Evolutionary conservation across 352 stramenopile genomes (phyloP), one percentile per base, ranked within the genome.

Genomic region (Phytopythium helicoides): DNA sequence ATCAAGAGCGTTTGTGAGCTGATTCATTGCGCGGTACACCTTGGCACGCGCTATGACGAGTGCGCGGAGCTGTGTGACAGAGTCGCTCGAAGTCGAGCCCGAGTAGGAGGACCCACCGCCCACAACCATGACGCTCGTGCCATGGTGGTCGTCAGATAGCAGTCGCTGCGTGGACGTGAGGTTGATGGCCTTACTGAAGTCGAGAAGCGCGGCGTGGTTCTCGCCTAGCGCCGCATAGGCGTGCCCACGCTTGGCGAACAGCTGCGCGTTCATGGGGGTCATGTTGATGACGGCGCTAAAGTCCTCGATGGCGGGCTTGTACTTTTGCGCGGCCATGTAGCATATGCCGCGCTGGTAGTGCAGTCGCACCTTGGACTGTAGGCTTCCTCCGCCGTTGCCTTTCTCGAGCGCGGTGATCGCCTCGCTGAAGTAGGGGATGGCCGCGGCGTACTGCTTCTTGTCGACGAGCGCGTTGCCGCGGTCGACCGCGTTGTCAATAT

Each of bases 251-350:
- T 84, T 83, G 3, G 78, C 68, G 37, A 88, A 84, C 22, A 94
- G 64, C 44, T 89, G 67, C 3, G 75, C 50, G 52, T 81, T 86
- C 66, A 72, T 76, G 6, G 83, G 83, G 14, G 78, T 89, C 56
- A 81, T 64, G 11, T 73, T 56, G 60, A 94, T 91, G 19, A 92
- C 71, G 16, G 58, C 47, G 3, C 77, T 83, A 15, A 90, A 71
- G 60, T 94, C 84, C 34, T 94, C 77, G 25, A 92, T 83, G 0
- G 81, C 81, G 6, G 68, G 55, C 39, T 83, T 66, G 54, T 76
- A 92, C 52, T 75, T 71, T 8, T 80, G 58, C 39, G 76, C 67
- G 3, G 59, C 54, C 16, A 92, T 44, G 52, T 73, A 86, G 54
- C 80, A 90, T 8, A 68, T 54, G 10, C 75, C 81, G 6, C 84